Evolutionary conservation across 805 yeast genomes (phyloP), one percentile per base, ranked within the genome.

Genomic region (Starmera quercuum): DNA sequence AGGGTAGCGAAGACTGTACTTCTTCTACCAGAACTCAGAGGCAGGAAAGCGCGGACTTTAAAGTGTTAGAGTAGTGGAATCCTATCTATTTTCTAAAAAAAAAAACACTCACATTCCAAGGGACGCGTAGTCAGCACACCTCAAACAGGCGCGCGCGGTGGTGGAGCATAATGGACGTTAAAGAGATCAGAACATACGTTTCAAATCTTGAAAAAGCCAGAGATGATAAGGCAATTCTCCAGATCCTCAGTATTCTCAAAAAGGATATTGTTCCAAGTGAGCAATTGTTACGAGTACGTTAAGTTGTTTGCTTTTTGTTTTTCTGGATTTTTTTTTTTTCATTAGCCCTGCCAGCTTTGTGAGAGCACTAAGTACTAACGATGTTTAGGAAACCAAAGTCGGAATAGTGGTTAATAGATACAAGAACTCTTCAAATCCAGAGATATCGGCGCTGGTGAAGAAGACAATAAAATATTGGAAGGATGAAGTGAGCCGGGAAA

Each of bases 401-500:
- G 98, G 98, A 43, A 90, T 92, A 13, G 90, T 88, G 7, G 97
- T 92, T 27, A 92, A 92, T 63, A 87, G 85, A 58, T 75, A 83
- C 49, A 75, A 95, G 43, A 61, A 83, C 7, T 75, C 78, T 30
- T 51, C 60, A 20, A 84, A 83, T 56, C 41, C 71, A 16, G 94
- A 87, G 45, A 58, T 92, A 30, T 66, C 80, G 10, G 59, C 68
- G 2, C 60, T 83, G 26, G 97, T 90, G 24, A 84, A 83, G 56
- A 76, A 75, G 45, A 83, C 88, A 63, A 87, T 92, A 47, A 73
- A 76, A 45, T 66, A 70, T 24, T 92, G 98, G 98, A 86, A 86
- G 53, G 97, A 90, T 42, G 78, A 78, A 33, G 95, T 90, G 12
- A 78, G 78, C 29, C 67, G 64, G 39, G 83, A 80, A 46, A 81